These are phyloP conservation scores for Cyamopsis tetragonoloba DNA, from an alignment of 306 rosid genomes.

Conservation along the genomic window DNA sequence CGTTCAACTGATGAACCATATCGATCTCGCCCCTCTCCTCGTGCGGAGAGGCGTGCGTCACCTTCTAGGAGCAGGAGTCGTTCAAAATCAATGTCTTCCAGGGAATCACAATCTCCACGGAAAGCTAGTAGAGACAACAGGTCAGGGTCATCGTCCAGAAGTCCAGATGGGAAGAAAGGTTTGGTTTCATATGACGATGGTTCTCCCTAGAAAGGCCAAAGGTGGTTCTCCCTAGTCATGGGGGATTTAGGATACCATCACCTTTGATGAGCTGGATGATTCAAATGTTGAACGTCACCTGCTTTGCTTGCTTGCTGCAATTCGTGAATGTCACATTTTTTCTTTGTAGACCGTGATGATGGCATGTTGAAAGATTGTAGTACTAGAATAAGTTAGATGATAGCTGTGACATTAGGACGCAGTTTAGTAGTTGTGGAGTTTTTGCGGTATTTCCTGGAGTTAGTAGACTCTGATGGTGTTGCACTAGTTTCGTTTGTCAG, in stretches of 20 bases:
- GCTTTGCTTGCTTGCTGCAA: constrained; percentile 13
- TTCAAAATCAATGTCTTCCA: constrained; percentile 32
- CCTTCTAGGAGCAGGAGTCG: constrained; percentile 64
- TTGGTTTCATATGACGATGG: constrained; percentile 80
- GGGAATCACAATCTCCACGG: constrained; percentile 56
- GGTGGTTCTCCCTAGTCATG: not conserved
- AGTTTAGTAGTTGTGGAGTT: constrained; percentile 6
- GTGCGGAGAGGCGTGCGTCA: constrained; percentile 40
- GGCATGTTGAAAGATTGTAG: constrained; percentile 31
- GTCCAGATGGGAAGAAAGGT: constrained; percentile 72
- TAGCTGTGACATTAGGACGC: constrained; percentile 9
- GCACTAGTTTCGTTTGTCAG: not conserved
- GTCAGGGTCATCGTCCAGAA: constrained; percentile 62
- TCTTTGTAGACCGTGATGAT: not conserved
- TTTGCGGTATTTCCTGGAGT: constrained; percentile 23
- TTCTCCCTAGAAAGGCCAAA: constrained; percentile 21
- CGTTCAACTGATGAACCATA: constrained; percentile 53
- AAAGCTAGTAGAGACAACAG: constrained; percentile 41
- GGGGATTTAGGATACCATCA: not conserved
- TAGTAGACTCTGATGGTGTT: not conserved
- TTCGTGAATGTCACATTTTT: not conserved
- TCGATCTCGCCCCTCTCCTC: constrained; percentile 53
- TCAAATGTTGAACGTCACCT: not conserved
- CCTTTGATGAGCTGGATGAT: not conserved
- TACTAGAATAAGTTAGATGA: constrained; percentile 24